Base-by-base conservation (phyloP, 176 grass and related monocot species). In the Pharus latifolius region DNA sequence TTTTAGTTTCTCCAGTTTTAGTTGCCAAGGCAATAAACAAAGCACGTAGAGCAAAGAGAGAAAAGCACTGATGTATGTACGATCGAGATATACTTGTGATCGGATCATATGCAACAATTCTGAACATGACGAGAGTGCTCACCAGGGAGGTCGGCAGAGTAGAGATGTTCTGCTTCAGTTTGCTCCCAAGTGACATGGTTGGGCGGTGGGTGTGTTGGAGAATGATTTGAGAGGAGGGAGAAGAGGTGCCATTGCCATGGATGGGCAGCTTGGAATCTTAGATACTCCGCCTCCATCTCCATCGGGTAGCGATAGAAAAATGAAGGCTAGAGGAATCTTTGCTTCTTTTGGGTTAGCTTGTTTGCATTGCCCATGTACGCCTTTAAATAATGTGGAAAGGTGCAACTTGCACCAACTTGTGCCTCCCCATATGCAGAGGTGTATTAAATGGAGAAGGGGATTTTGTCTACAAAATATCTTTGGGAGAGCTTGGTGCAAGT, bases 171-270 rank as follows among this genome's bases (percentile, higher is more conserved):
- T 18, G 83, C 72, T 17, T 76, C 79, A 6, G 88, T 96, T 46
- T 96, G 73, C 40, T 65, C 80, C 92, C 85, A 92, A 20, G 65
- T 78, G 70, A 96, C 88, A 68, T 82, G 65, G 70, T 69, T 92
- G 40, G 16, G 62, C 24, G 56, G 74, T 4, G 69, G 42, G 53
- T 30, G 55, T 6, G 54, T 45, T 28, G 47, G 63, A 59, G 19
- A 55, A 27, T 3, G 74, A 60, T n/a, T n/a, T 3, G 62, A 40
- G 2, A 72, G 58, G 64, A 79, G 70, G 53, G 56, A 58, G 71
- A 70, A 52, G 55, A 79, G 53, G 46, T 48, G 72, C 82, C 86
- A 72, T 78, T 31, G 79, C 49, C 61, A 51, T 30, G 30, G 44
- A 24, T 65, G 59, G n/a, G 20, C 11, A 4, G 60, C 3, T 16